phyloP scores from a whole-genome alignment of 2,329 filamentous ascomycete genomes.

The Penicillium occitanis region DNA sequence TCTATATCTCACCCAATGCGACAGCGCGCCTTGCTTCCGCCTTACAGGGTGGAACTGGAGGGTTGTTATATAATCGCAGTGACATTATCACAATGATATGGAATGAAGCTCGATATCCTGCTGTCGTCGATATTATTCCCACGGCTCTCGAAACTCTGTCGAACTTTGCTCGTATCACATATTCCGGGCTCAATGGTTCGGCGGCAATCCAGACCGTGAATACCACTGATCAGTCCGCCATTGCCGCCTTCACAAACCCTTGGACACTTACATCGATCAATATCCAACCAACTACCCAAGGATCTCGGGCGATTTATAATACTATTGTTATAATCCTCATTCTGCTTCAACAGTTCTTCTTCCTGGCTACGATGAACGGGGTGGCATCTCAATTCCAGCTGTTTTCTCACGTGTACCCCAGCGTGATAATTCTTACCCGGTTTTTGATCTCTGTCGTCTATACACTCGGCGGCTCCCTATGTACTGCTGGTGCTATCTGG shows the following conservation, averaged over 20 bases:
- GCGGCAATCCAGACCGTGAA: neutral
- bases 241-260: slow-evolving; percentile 37
- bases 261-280: slow-evolving; percentile 39
- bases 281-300: slow-evolving; percentile 45
- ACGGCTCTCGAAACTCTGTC: slow-evolving; percentile 28
- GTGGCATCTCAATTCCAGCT: slow-evolving; percentile 42
- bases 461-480: slow-evolving; percentile 44
- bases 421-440: neutral
- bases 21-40: slow-evolving; percentile 40
- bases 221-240: slow-evolving; percentile 30
- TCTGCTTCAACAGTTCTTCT: slow-evolving; percentile 53
- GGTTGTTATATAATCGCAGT: slow-evolving; percentile 34
- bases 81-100: slow-evolving; percentile 45
- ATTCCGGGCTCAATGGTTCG: neutral
- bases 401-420: slow-evolving; percentile 32
- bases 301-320: slow-evolving; percentile 47
- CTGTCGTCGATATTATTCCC: slow-evolving; percentile 38
- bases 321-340: slow-evolving; percentile 48
- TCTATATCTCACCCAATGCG: slow-evolving; percentile 37
- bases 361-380: slow-evolving; percentile 48
- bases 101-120: slow-evolving; percentile 49
- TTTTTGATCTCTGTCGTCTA: slow-evolving; percentile 33
- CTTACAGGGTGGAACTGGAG: neutral
- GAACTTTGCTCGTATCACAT: neutral
- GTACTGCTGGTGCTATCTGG: slow-evolving; percentile 45